Conservation (phyloP, 495 filamentous ascomycete species). For the Lophium mytilinum region DNA sequence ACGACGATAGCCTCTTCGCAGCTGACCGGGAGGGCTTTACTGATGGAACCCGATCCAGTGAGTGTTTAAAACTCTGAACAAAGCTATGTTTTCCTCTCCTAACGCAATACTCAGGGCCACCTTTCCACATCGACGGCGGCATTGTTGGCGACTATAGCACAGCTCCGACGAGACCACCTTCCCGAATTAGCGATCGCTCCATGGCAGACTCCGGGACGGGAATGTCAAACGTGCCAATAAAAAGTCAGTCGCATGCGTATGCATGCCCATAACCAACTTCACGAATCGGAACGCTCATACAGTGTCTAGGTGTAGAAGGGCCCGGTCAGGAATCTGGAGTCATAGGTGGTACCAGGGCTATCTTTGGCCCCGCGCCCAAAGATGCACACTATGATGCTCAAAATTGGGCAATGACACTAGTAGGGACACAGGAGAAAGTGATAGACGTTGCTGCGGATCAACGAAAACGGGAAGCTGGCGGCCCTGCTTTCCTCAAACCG, state of each 20-base stretch:
- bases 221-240: slow-evolving; percentile 7
- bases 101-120: too few species aligned
- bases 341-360: slow-evolving; percentile 29
- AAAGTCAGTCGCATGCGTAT: not conserved
- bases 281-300: slow-evolving; percentile 4
- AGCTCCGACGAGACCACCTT: slow-evolving; percentile 22
- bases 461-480: slow-evolving; percentile 49
- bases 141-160: not conserved
- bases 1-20: too few species aligned
- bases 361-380: slow-evolving; percentile 66
- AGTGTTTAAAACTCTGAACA: too few species aligned
- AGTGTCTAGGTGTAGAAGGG: slow-evolving; percentile 18
- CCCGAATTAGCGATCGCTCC: slow-evolving; percentile 20
- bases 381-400: slow-evolving; percentile 58
- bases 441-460: slow-evolving; percentile 52
- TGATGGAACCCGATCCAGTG: too few species aligned
- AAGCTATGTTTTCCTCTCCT: too few species aligned
- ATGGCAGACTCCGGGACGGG: not conserved
- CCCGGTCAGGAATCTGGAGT: slow-evolving; percentile 50
- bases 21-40: too few species aligned
- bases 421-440: slow-evolving; percentile 42
- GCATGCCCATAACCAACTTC: not conserved
- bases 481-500: slow-evolving; percentile 67
- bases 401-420: slow-evolving; percentile 67
- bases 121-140: too few species aligned